Percentiles rank a stretch among this genome's conserved stretches.
phyloP scores from a whole-genome alignment of 164 flowering plant species.

The Vitis labrusca region DNA sequence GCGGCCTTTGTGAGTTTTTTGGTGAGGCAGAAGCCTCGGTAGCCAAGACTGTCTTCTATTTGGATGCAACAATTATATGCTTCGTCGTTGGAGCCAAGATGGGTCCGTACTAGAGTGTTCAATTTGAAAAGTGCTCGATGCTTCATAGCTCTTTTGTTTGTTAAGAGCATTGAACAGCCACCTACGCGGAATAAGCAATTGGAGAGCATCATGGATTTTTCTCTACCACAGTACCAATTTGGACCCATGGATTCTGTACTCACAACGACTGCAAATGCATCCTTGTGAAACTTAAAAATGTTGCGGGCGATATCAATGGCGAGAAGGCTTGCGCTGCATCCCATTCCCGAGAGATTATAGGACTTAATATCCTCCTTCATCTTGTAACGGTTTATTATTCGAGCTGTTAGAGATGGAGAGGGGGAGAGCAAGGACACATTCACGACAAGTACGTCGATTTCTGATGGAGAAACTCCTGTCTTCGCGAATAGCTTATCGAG shows the following conservation, averaged over 20 bases:
- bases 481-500: constrained; percentile 54
- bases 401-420: constrained; percentile 50
- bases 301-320: constrained; percentile 48
- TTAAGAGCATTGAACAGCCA: constrained; percentile 59
- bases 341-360: constrained; percentile 70
- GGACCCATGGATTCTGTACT: constrained; percentile 56
- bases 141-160: constrained; percentile 37
- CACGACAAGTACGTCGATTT: constrained; percentile 64
- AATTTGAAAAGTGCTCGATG: constrained; percentile 42
- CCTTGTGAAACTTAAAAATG: constrained; percentile 38
- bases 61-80: constrained; percentile 55
- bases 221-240: constrained; percentile 59
- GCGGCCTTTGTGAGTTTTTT: constrained; percentile 55
- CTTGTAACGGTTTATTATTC: constrained; percentile 62
- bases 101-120: constrained; percentile 46
- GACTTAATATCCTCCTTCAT: constrained; percentile 54
- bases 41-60: constrained; percentile 43
- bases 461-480: constrained; percentile 44
- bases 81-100: constrained; percentile 51
- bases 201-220: constrained; percentile 60
- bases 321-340: constrained; percentile 69
- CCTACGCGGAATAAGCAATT: constrained; percentile 64
- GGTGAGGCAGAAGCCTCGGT: constrained; percentile 42
- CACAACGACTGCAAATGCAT: constrained; percentile 45
- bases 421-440: constrained; percentile 61